A percentile compares a stretch with the other conserved stretches of the same genome.
Conservation (phyloP, 2,329 filamentous ascomycete genomes). For the Albophoma yamanashiensis region DNA sequence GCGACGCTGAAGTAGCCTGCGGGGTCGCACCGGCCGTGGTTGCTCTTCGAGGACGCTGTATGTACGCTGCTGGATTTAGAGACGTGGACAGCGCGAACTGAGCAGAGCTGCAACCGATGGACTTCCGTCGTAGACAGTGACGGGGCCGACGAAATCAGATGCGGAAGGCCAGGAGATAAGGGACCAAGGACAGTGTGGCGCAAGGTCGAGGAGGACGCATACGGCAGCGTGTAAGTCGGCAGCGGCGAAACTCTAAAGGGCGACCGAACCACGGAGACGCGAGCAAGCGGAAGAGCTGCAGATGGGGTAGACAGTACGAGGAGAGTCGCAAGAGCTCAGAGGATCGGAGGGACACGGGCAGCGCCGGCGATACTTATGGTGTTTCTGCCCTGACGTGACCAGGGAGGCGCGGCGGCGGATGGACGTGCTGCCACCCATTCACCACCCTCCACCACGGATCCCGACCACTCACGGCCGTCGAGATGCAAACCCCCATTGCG, state of each 20-base stretch:
- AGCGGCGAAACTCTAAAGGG: neutral
- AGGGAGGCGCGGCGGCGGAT: neutral
- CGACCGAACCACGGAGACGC: neutral
- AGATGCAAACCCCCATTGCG: neutral
- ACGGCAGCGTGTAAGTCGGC: neutral
- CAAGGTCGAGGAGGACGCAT: neutral
- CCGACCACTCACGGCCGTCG: neutral
- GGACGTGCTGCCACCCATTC: neutral
- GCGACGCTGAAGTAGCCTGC: neutral
- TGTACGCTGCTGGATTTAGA: neutral
- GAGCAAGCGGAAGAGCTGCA: neutral
- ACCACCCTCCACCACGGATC: constrained; percentile 1
- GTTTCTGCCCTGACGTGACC: neutral
- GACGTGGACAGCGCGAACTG: neutral
- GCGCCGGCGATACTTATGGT: constrained; percentile 1
- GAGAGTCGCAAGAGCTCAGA: neutral
- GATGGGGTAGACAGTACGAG: neutral
- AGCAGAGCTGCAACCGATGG: neutral
- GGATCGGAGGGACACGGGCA: neutral
- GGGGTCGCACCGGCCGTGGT: constrained; percentile 1
- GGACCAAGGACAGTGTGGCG: neutral
- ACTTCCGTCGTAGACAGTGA: neutral
- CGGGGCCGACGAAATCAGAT: neutral
- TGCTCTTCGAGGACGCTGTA: neutral
- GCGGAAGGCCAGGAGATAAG: neutral